Evolutionary conservation across 2,329 filamentous ascomycete genomes (phyloP).

Genomic region (Ophiostoma perfectum): DNA sequence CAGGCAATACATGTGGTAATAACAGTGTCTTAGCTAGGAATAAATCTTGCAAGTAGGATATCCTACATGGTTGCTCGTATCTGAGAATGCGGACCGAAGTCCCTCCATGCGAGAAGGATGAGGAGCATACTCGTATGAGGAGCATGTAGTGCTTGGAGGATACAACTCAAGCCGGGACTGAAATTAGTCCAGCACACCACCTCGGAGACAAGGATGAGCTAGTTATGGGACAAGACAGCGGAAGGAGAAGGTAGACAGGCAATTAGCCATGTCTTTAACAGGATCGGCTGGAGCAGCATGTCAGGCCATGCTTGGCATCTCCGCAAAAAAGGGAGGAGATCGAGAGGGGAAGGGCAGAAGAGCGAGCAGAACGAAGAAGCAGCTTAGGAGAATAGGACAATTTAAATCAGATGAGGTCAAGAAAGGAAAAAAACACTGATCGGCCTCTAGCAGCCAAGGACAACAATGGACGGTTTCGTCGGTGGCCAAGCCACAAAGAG

Average conservation of each 20-base stretch:
- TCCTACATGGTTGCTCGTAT: not conserved
- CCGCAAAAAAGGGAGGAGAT: not conserved
- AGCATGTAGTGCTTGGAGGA: not conserved
- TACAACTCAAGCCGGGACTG: conserved; percentile 8
- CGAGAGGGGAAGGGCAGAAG: not conserved
- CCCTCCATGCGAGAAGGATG: conserved; percentile 8
- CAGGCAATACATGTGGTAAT: no score
- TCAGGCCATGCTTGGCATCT: conserved; percentile 12
- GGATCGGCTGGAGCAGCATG: conserved; percentile 16
- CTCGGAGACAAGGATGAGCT: conserved; percentile 23
- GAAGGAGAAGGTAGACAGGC: not conserved
- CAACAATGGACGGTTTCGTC: not conserved
- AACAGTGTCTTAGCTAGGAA: no score
- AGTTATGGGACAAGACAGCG: not conserved
- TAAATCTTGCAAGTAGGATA: no score
- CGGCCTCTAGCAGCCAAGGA: conserved; percentile 6
- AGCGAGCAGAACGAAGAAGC: not conserved
- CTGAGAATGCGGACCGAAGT: not conserved
- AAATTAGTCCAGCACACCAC: conserved; percentile 13
- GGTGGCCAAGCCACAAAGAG: not conserved
- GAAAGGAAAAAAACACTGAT: not conserved
- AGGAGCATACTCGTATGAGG: not conserved
- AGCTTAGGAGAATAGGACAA: not conserved
- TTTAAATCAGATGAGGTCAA: conserved; percentile 3
- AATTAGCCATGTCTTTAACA: not conserved